Base-by-base conservation (phyloP, 1,284 basidiomycete species). In the Phenoliferia sp. region DNA sequence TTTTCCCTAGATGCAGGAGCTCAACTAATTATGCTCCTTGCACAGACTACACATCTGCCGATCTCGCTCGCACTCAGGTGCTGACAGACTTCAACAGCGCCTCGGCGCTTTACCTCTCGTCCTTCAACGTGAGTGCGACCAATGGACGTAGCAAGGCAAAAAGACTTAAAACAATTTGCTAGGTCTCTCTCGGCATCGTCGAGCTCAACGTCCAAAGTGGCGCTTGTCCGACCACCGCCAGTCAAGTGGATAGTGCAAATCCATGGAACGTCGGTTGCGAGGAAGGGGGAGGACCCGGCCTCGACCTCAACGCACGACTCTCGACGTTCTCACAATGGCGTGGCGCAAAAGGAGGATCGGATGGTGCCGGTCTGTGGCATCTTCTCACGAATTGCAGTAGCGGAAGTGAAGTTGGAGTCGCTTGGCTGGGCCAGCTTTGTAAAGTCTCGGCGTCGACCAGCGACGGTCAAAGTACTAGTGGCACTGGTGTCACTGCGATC, bases 71-170 rank as follows among this genome's bases (percentile, higher is more conserved):
- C 17, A 83, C 80, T 36, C 87, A 89, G 75, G 90, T 94, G 63
- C 79, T 94, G 66, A 90, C 82, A 68, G 85, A 88, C 75, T 90
- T 80, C 68, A 90, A 90, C 78, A 85, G 85, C 31, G 89, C 90
- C 59, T 90, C 87, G 64, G 84, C 86, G 1, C 79, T 94, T 36
- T 95, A 93, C 81, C 71, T 77, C 79, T 76, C 81, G 7, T 90
- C 89, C 0, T 94, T 94, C 82, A 93, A 92, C 75, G 83, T n/a
- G n/a, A 94, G 74, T 89, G n/a, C n/a, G n/a, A n/a, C n/a, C n/a
- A n/a, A n/a, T n/a, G n/a, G n/a, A n/a, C n/a, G n/a, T n/a, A n/a
- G 68, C n/a, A 28, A 0, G 1, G 28, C 4, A 9, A 35, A 22
- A 3, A 19, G 12, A 17, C 31, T 17, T 22, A 19, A 22, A 35